Percentiles rank a stretch among this genome's conserved stretches.
Evolutionary conservation across 2,329 filamentous ascomycete species (phyloP).

Genomic region (Beauveria sp.): DNA sequence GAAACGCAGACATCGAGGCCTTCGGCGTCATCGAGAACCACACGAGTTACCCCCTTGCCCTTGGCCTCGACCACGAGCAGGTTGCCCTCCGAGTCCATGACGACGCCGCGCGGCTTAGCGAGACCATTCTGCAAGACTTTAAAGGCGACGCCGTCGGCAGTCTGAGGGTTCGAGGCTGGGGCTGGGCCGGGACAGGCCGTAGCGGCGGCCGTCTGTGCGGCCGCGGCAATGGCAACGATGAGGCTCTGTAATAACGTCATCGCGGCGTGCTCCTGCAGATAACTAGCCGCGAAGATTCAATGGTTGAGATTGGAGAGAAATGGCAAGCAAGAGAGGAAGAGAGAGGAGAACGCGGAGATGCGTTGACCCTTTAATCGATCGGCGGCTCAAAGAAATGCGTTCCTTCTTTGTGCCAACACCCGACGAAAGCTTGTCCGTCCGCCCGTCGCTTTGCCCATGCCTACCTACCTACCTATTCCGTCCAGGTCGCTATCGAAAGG

Average conservation of each 20-base stretch:
- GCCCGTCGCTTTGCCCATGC: background rate
- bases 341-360: background rate
- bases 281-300: background rate
- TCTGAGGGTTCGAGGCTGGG: slow-evolving; percentile 11
- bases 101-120: slow-evolving; percentile 23
- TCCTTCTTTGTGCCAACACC: background rate
- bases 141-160: slow-evolving; percentile 20
- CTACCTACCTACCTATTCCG: background rate
- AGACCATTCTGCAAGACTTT: slow-evolving; percentile 21
- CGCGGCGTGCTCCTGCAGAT: background rate
- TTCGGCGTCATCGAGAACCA: slow-evolving; percentile 25
- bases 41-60: slow-evolving; percentile 23
- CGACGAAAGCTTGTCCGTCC: background rate
- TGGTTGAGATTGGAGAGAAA: background rate
- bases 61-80: slow-evolving; percentile 27
- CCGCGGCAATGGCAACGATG: background rate
- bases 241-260: slow-evolving; percentile 5
- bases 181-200: slow-evolving; percentile 5
- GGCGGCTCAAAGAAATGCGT: background rate
- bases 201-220: background rate
- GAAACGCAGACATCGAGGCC: slow-evolving; percentile 22
- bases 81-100: slow-evolving; percentile 28
- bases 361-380: background rate
- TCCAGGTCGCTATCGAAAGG: background rate
- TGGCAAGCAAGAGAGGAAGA: background rate